These are phyloP conservation scores for Bruguiera hainesii DNA, from an alignment of 441 rosid species.

Conservation along the genomic window DNA sequence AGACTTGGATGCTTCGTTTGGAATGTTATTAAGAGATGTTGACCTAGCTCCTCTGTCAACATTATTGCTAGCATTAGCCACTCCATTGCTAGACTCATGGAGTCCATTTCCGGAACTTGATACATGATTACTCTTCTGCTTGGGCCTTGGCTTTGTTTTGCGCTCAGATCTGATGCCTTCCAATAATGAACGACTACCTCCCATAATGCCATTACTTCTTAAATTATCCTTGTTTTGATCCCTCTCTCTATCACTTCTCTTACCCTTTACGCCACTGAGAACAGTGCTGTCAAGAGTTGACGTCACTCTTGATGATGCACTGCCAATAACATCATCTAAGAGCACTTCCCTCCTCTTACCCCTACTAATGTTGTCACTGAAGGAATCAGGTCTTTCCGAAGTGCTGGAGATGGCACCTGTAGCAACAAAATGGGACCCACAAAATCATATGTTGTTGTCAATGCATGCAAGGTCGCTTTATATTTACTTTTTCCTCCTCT, in stretches of 20 bases:
- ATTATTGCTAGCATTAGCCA: conserved; percentile 15
- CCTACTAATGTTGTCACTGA: conserved; percentile 28
- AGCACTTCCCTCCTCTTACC: conserved; percentile 64
- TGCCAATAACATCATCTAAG: conserved; percentile 68
- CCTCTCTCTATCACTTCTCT: conserved; percentile 50
- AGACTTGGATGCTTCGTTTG: conserved; percentile 24
- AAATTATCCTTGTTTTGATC: conserved; percentile 30
- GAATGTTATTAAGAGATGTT: conserved; percentile 14
- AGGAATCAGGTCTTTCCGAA: conserved; percentile 31
- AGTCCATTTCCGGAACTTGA: conserved; percentile 35
- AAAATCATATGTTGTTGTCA: neutral
- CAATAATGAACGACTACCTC: conserved; percentile 25
- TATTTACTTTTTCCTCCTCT: neutral
- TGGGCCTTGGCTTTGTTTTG: conserved; percentile 56
- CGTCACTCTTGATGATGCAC: conserved; percentile 66
- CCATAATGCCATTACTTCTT: conserved; percentile 23
- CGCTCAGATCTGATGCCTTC: conserved; percentile 36
- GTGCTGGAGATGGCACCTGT: conserved; percentile 74
- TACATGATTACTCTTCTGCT: conserved; percentile 50
- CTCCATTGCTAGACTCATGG: conserved; percentile 16
- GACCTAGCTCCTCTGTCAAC: conserved; percentile 13
- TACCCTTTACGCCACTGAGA: conserved; percentile 45
- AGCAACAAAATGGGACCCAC: conserved; percentile 19
- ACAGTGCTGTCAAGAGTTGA: conserved; percentile 40
- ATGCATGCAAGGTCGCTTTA: neutral